These are phyloP conservation scores for Phytophthora litchii DNA, from an alignment of 352 stramenopile species.

Conservation along the genomic window DNA sequence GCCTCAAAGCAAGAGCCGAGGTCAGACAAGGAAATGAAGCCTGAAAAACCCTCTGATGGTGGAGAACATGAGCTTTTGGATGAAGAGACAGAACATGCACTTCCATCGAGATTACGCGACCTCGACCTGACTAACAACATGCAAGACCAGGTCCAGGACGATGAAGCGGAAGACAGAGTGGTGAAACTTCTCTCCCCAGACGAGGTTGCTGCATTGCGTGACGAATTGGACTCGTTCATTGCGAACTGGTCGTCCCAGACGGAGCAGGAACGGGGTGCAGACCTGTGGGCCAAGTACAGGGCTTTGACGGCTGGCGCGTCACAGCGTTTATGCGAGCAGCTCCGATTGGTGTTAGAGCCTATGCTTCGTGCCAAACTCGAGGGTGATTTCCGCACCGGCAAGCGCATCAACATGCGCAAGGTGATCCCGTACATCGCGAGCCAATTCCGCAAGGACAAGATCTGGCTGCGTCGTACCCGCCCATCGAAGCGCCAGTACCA, in stretches of 20 bases:
- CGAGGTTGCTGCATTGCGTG: conserved; percentile 75
- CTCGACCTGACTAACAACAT: conserved; percentile 42
- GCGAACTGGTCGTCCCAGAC: conserved; percentile 61
- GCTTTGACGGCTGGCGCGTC: conserved; percentile 92
- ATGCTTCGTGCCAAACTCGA: conserved; percentile 97
- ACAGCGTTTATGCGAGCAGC: conserved; percentile 97
- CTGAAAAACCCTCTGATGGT: conserved; percentile 26
- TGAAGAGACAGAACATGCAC: conserved; percentile 34
- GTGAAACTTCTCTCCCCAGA: conserved; percentile 57
- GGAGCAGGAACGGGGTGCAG: conserved; percentile 53
- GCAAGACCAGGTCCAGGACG: conserved; percentile 42
- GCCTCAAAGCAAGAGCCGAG: conserved; percentile 32
- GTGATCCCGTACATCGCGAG: conserved; percentile 99
- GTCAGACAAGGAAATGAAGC: conserved; percentile 28
- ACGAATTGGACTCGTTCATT: conserved; percentile 83
- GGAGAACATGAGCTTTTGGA: conserved; percentile 43
- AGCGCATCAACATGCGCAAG: conserved; percentile 99
- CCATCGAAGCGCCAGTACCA: conserved; percentile 99
- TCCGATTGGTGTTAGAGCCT: conserved; percentile 98
- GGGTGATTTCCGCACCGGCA: conserved; percentile 99
- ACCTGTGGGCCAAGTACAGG: conserved; percentile 94
- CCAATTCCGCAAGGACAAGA: conserved; percentile 99
- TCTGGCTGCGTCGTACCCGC: conserved; percentile 99
- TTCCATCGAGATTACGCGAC: conserved; percentile 43
- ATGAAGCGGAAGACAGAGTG: conserved; percentile 36